Conservation (phyloP, 1,139 yeast genomes). For the Dujonia santamariae region DNA sequence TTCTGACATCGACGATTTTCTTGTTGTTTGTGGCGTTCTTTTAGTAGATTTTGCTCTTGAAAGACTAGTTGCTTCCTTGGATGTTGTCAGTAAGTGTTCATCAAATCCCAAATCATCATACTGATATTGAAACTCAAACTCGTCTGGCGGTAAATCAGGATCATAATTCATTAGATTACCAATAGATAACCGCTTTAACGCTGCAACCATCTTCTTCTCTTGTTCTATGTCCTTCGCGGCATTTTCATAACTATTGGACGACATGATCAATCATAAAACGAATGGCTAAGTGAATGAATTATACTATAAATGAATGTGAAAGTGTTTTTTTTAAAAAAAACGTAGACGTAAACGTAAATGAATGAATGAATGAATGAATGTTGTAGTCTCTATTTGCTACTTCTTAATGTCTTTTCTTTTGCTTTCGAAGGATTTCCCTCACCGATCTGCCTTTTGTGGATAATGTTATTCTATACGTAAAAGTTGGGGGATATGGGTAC, state of each 20-base stretch:
- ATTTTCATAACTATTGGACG: slow-evolving; percentile 24
- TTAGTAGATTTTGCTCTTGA: slow-evolving; percentile 4
- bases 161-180: slow-evolving; percentile 54
- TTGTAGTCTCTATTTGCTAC: too few relatives aligned
- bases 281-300: too few relatives aligned
- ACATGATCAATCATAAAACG: slow-evolving; percentile 3
- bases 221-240: slow-evolving; percentile 52
- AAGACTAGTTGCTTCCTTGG: slow-evolving; percentile 3
- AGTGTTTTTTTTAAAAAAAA: too few relatives aligned
- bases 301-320: too few relatives aligned
- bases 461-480: too few relatives aligned
- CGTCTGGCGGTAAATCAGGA: slow-evolving; percentile 53
- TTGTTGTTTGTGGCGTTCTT: slow-evolving; percentile 3
- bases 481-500: too few relatives aligned
- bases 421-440: too few relatives aligned
- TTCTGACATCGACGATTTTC: slow-evolving; percentile 1
- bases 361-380: too few relatives aligned
- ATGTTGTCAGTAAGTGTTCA: too few relatives aligned
- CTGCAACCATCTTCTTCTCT: slow-evolving; percentile 58
- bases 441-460: too few relatives aligned
- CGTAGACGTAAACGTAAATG: too few relatives aligned
- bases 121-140: slow-evolving; percentile 29
- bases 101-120: slow-evolving; percentile 13
- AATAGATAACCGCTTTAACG: slow-evolving; percentile 52
- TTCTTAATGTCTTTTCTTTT: too few relatives aligned